Percentiles rank a stretch among this genome's conserved stretches.
phyloP scores from a whole-genome alignment of 2,329 filamentous ascomycete species.

The Rosellinia necatrix region DNA sequence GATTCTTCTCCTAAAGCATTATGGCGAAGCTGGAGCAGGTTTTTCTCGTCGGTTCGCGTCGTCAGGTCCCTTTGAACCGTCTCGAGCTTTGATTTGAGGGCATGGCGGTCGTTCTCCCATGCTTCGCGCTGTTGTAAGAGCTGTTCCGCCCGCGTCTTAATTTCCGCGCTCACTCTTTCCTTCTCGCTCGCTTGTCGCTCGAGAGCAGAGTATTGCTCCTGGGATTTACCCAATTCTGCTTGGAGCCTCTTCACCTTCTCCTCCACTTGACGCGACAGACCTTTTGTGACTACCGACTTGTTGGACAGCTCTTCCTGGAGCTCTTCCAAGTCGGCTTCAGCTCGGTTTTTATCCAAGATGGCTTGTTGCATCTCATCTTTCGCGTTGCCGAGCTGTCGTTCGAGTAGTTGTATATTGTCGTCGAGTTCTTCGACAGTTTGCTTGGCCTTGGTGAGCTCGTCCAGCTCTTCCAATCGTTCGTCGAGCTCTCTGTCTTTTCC shows the following conservation, averaged over 20 bases:
- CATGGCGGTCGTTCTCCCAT: slow-evolving; percentile 44
- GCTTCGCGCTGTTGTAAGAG: slow-evolving; percentile 50
- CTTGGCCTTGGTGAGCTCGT: slow-evolving; percentile 61
- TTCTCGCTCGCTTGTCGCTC: slow-evolving; percentile 55
- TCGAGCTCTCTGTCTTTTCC: slow-evolving; percentile 63
- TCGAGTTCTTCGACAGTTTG: slow-evolving; percentile 63
- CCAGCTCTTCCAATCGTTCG: slow-evolving; percentile 56
- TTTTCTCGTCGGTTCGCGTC: slow-evolving; percentile 66
- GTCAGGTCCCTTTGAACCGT: slow-evolving; percentile 64
- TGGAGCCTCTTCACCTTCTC: slow-evolving; percentile 71
- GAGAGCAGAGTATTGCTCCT: slow-evolving; percentile 53
- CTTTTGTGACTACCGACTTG: slow-evolving; percentile 77
- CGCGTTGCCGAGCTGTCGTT: slow-evolving; percentile 59
- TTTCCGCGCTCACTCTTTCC: slow-evolving; percentile 51
- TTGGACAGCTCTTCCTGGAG: slow-evolving; percentile 79
- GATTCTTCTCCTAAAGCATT: slow-evolving; percentile 70
- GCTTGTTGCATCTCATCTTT: slow-evolving; percentile 61
- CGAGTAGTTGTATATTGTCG: slow-evolving; percentile 60
- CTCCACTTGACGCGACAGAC: slow-evolving; percentile 75
- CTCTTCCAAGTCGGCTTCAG: slow-evolving; percentile 64
- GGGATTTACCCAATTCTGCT: slow-evolving; percentile 62
- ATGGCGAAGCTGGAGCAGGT: slow-evolving; percentile 70
- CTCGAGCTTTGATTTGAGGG: slow-evolving; percentile 56
- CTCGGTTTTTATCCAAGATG: slow-evolving; percentile 58
- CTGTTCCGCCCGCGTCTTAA: slow-evolving; percentile 51